Evolutionary conservation across 148 eudicot species (phyloP), one percentile per base, ranked within the genome.

Genomic region (Camellia japonica): DNA sequence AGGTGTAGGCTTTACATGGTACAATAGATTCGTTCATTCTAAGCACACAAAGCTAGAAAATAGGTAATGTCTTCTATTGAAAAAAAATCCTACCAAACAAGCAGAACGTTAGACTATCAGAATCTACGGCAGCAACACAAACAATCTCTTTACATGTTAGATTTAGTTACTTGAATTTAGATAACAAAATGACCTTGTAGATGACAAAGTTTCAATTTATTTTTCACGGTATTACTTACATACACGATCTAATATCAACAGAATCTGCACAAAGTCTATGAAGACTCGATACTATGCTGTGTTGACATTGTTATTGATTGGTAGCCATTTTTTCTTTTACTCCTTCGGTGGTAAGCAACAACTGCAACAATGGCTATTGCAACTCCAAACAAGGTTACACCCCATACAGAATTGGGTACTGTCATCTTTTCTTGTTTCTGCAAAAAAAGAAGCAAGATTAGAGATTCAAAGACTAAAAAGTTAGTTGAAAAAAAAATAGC

Each of bases 321-420:
- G 75, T 89, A 87, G 13, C 85, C 90, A 66, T 82, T 88, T 77
- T 73, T 86, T 19, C 74, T 77, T 72, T 68, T 77, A 11, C 49
- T 85, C 68, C 79, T 81, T 51, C 76, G 65, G 18, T 82, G 81
- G 18, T 68, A 61, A 54, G 78, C 75, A 62, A 83, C 30, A 58
- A 68, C 73, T 15, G 75, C 78, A 41, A 73, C 84, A 59, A 68
- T 20, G 60, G 67, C 78, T 30, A 76, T 66, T 13, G 83, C 86
- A 18, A 81, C 56, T 59, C 86, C 91, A 42, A 85, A 73, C 44
- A 85, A 0, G 15, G 85, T 83, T 56, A 78, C 13, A 20, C 78
- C 82, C 84, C 85, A 74, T 38, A 71, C 47, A 43, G 80, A 44
- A 23, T 51, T 16, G 1, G 82, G 59, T 30, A 42, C 2, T 38